Base-by-base conservation (phyloP, 1,284 basidiomycete species). In the Cystobasidiaceae sp. region DNA sequence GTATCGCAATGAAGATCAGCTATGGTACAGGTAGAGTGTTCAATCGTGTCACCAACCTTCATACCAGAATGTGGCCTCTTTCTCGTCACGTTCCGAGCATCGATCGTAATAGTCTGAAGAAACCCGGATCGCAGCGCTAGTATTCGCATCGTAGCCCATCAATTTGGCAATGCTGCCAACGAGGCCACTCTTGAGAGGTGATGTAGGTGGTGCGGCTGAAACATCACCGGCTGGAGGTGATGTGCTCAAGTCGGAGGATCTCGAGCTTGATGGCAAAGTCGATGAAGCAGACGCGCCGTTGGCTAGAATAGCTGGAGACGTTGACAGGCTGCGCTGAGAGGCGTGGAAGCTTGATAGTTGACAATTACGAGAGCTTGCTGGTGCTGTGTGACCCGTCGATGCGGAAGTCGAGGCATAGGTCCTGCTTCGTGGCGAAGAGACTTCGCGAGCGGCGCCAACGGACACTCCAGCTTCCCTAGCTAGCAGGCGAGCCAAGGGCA, bases 41-140 rank as follows among this genome's bases (percentile, higher is more conserved):
- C 30, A 46, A 13, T 11, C 21, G 25, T 8, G 43, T 44, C 25
- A 62, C 71, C 61, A 25, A 71, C 71, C 69, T 37, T 71, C 72
- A 61, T 74, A 79, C 76, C 79, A 81, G 67, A 80, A 81, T 5
- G 69, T 72, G 41, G 76, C 74, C 70, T 80, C 78, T 33, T 72
- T 63, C 69, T 79, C 77, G 23, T 80, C 77, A 8, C 79, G 77
- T 56, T 80, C 77, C 0, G 81, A 80, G 43, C 81, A 79, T 4
- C 78, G 78, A 51, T 80, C 79, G 75, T 82, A 81, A 74, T 82
- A 80, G 63, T 81, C 78, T 17, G 79, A 79, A 6, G 81, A 80
- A 62, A 81, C 80, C 21, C 81, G 74, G 65, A 83, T 82, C 8
- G 82, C 81, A 9, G 79, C 82, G 13, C 75, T 74, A 13, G 78